Percentiles rank a stretch among this genome's conserved stretches.
These are phyloP conservation scores for Leccinum insolens DNA, from an alignment of 1,284 basidiomycete genomes.

Conservation along the genomic window DNA sequence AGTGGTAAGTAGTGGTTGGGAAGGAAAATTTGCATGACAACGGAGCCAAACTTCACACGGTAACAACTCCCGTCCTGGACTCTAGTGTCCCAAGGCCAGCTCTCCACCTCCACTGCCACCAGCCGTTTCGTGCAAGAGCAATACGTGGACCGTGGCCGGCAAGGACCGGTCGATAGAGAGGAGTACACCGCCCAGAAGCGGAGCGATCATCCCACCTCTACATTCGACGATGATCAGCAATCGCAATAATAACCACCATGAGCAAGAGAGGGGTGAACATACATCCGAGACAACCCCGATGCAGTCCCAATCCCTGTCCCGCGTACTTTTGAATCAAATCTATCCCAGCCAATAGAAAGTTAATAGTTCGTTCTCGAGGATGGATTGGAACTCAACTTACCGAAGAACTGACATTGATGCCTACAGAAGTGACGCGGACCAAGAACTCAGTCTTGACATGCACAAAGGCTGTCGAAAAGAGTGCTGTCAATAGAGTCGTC, in stretches of 20 bases:
- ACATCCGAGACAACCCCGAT: slow-evolving; percentile 87
- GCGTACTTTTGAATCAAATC: slow-evolving; percentile 84
- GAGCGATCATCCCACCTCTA: slow-evolving; percentile 91
- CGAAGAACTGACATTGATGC: slow-evolving; percentile 82
- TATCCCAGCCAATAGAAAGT: slow-evolving; percentile 24
- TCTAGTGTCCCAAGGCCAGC: background rate
- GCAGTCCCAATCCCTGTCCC: slow-evolving; percentile 93
- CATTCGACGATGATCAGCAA: background rate
- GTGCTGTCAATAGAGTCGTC: slow-evolving; percentile 79
- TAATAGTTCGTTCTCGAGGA: background rate
- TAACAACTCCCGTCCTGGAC: no score
- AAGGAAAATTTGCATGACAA: background rate
- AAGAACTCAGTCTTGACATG: slow-evolving; percentile 62
- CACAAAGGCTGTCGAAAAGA: slow-evolving; percentile 79
- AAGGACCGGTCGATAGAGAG: slow-evolving; percentile 72
- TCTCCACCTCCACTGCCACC: background rate
- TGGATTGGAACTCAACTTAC: slow-evolving; percentile 44
- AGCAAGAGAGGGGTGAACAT: slow-evolving; percentile 33
- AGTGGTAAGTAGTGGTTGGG: background rate
- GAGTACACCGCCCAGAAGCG: slow-evolving; percentile 82
- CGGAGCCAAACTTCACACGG: background rate
- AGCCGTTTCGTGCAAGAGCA: slow-evolving; percentile 53
- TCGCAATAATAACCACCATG: background rate
- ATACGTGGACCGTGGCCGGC: slow-evolving; percentile 73
- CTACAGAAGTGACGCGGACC: slow-evolving; percentile 77